phyloP scores from a whole-genome alignment of 2,329 filamentous ascomycete genomes.

The Laburnicola sp. region DNA sequence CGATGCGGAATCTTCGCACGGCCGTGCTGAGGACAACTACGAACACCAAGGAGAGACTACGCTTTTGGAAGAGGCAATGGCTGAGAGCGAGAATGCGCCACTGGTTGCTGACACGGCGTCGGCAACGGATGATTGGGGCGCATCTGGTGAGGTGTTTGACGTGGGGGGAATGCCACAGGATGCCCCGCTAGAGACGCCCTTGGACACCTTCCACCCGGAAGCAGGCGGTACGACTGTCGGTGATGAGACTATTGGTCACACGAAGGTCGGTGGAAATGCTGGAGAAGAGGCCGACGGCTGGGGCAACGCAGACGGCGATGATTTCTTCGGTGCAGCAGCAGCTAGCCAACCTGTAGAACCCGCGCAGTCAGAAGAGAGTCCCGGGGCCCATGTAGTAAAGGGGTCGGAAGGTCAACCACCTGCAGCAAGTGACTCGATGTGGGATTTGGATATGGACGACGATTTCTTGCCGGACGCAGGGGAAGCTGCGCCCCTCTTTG shows the following conservation, averaged over 20 bases:
- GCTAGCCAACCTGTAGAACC: constrained; percentile 22
- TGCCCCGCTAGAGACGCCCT: constrained; percentile 11
- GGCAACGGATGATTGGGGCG: constrained; percentile 37
- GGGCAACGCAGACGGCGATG: constrained; percentile 39
- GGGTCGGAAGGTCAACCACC: constrained; percentile 18
- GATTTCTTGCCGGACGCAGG: constrained; percentile 65
- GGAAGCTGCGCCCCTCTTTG: constrained; percentile 55
- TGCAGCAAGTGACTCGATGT: constrained; percentile 75
- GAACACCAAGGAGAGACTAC: constrained; percentile 53
- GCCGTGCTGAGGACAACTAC: constrained; percentile 44
- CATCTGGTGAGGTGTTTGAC: constrained; percentile 37
- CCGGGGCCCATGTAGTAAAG: constrained; percentile 26
- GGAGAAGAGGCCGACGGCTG: constrained; percentile 38
- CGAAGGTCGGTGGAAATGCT: constrained; percentile 33
- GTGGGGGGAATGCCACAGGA: constrained; percentile 32
- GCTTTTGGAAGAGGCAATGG: constrained; percentile 50
- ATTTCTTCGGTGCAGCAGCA: constrained; percentile 33
- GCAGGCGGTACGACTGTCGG: constrained; percentile 38
- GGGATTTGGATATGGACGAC: constrained; percentile 81
- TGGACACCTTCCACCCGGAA: constrained; percentile 27
- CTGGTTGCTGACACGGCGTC: constrained; percentile 49
- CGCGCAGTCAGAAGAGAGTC: constrained; percentile 20
- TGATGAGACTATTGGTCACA: constrained; percentile 36
- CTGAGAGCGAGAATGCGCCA: constrained; percentile 48
- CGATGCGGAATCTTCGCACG: constrained; percentile 9